These are phyloP conservation scores for Dioszegia hungarica DNA, from an alignment of 768 basidiomycete species.

Conservation along the genomic window DNA sequence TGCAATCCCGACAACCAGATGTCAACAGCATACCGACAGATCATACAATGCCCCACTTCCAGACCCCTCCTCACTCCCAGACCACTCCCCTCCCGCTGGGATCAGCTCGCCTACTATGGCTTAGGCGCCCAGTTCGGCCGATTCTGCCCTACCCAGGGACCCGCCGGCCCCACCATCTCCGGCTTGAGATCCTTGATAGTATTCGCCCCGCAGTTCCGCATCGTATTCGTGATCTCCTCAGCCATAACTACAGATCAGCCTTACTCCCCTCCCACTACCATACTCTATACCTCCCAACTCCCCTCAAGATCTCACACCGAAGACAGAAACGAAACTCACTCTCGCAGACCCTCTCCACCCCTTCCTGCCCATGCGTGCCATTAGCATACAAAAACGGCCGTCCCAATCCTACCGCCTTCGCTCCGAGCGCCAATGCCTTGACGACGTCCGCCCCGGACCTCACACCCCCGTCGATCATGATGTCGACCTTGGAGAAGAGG, in stretches of 20 bases:
- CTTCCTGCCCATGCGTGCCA: slow-evolving; percentile 50
- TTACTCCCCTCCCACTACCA: neutral
- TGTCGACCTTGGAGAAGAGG: slow-evolving; percentile 52
- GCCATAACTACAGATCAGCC: slow-evolving; percentile 29
- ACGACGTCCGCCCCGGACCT: slow-evolving; percentile 80
- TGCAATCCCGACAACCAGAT: too few species aligned
- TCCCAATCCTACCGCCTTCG: slow-evolving; percentile 50
- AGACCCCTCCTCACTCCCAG: too few species aligned
- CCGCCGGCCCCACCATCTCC: slow-evolving; percentile 45
- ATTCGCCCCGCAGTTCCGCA: slow-evolving; percentile 39
- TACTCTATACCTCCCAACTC: too few species aligned
- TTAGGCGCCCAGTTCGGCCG: slow-evolving; percentile 17
- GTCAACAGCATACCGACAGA: too few species aligned
- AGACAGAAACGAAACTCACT: slow-evolving; percentile 40
- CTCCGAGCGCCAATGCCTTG: slow-evolving; percentile 74
- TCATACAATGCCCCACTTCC: too few species aligned
- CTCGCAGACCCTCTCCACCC: slow-evolving; percentile 42
- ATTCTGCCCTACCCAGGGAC: slow-evolving; percentile 41
- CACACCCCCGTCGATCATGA: slow-evolving; percentile 84
- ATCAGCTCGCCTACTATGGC: neutral
- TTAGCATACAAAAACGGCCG: slow-evolving; percentile 51
- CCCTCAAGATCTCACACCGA: too few species aligned
- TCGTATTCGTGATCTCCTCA: slow-evolving; percentile 45
- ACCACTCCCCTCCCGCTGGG: too few species aligned
- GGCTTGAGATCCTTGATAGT: slow-evolving; percentile 42